These are phyloP conservation scores for Lachnellula willkommii DNA, from an alignment of 2,329 filamentous ascomycete genomes.

Conservation along the genomic window DNA sequence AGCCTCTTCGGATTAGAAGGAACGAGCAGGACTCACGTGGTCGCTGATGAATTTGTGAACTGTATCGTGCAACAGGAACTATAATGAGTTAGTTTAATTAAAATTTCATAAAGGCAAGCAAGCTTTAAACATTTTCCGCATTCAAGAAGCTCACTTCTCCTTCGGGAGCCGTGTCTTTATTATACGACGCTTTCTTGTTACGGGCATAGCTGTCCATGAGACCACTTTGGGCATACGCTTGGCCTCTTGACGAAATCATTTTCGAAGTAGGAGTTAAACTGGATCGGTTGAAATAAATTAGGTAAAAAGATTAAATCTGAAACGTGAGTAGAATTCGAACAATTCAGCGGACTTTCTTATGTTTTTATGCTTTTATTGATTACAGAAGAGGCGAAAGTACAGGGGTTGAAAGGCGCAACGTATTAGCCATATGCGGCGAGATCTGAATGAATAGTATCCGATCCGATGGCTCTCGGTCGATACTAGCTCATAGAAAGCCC, in stretches of 20 bases:
- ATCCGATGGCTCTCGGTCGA: too few species aligned
- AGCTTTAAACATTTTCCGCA: background rate
- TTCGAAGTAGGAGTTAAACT: background rate
- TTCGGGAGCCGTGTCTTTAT: background rate
- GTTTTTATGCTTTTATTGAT: too few species aligned
- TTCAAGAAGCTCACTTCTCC: conserved; percentile 4
- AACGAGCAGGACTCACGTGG: background rate
- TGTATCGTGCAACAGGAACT: conserved; percentile 3
- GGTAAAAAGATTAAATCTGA: too few species aligned
- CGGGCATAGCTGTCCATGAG: background rate
- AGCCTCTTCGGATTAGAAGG: background rate
- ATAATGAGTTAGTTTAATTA: background rate
- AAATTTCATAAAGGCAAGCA: background rate
- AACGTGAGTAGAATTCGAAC: too few species aligned
- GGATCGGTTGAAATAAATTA: too few species aligned
- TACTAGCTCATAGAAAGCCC: too few species aligned
- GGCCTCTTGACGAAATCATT: background rate
- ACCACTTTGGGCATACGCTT: background rate
- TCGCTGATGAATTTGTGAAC: conserved; percentile 1
- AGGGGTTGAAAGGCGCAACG: too few species aligned
- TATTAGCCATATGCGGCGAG: too few species aligned
- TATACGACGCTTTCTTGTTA: background rate
- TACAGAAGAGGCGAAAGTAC: too few species aligned
- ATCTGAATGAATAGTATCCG: too few species aligned
- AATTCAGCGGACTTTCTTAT: too few species aligned